phyloP scores from a whole-genome alignment of 805 yeast species.

The Candida ipomoeae region DNA sequence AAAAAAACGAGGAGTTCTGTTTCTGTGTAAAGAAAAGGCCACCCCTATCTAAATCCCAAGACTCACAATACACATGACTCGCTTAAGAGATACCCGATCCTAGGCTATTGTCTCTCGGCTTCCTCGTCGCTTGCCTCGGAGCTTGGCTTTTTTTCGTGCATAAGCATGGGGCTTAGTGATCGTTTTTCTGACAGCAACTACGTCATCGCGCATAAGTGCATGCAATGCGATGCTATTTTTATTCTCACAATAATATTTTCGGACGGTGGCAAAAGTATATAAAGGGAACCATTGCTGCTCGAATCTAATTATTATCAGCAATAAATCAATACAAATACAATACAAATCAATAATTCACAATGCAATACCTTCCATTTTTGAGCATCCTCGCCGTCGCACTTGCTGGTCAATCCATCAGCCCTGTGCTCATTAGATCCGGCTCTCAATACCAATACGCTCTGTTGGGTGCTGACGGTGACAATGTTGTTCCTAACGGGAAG shows the following conservation, averaged over 20 bases:
- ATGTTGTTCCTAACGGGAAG: not conserved
- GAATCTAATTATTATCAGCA: not conserved
- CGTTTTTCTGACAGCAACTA: not conserved
- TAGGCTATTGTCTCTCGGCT: not conserved
- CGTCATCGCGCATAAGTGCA: not conserved
- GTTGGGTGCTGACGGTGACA: not conserved
- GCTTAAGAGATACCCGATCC: no score
- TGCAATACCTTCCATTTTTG: not conserved
- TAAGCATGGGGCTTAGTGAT: not conserved
- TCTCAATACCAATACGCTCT: not conserved
- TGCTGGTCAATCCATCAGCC: not conserved
- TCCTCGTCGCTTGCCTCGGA: not conserved
- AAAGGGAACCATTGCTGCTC: not conserved
- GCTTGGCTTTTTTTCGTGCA: not conserved
- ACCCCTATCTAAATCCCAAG: no score
- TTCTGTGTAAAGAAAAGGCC: no score
- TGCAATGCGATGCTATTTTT: not conserved
- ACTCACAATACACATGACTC: no score
- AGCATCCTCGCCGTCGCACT: not conserved
- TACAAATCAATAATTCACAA: not conserved
- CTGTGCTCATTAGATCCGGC: not conserved
- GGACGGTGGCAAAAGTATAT: not conserved
- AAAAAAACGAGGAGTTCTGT: no score
- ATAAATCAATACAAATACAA: not conserved
- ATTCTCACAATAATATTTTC: not conserved